Conservation (phyloP, 495 filamentous ascomycete genomes). For the Evernia prunastri region DNA sequence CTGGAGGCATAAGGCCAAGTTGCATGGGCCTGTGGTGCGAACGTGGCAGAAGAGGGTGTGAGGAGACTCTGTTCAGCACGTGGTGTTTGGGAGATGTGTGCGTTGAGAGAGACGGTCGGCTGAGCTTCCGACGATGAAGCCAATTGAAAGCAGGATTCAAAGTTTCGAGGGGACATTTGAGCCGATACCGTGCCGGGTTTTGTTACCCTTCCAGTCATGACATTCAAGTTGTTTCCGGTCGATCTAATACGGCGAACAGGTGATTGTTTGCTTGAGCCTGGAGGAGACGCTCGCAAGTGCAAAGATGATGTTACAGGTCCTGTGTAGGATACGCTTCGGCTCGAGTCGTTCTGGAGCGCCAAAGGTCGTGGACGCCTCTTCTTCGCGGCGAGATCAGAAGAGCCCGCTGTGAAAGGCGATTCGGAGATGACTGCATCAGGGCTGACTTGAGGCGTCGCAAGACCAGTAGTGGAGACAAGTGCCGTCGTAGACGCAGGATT, state of each 20-base stretch:
- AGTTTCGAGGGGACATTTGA: conserved; percentile 50
- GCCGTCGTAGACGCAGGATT: conserved; percentile 35
- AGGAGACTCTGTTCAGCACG: conserved; percentile 9
- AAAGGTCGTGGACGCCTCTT: conserved; percentile 50
- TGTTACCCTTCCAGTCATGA: conserved; percentile 46
- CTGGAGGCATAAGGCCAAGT: conserved; percentile 16
- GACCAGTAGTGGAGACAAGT: conserved; percentile 34
- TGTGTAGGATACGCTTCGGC: conserved; percentile 34
- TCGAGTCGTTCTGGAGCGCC: conserved; percentile 41
- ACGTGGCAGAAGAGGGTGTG: conserved; percentile 18
- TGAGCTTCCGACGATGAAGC: conserved; percentile 13
- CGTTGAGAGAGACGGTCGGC: conserved; percentile 12
- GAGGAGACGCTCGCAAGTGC: conserved; percentile 35
- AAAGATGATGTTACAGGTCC: conserved; percentile 41
- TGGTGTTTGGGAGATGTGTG: conserved; percentile 8
- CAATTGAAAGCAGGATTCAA: conserved; percentile 30
- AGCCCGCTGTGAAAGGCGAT: conserved; percentile 13
- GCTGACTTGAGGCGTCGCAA: conserved; percentile 35
- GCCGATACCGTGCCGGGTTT: conserved; percentile 40
- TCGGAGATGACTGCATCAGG: conserved; percentile 11
- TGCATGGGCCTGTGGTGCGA: conserved; percentile 13
- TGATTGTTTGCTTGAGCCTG: conserved; percentile 33
- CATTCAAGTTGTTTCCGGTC: conserved; percentile 41
- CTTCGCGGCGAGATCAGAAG: conserved; percentile 46
- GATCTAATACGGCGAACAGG: conserved; percentile 50